phyloP scores from a whole-genome alignment of 1,284 basidiomycete genomes.

The Leucoagaricus sp. region DNA sequence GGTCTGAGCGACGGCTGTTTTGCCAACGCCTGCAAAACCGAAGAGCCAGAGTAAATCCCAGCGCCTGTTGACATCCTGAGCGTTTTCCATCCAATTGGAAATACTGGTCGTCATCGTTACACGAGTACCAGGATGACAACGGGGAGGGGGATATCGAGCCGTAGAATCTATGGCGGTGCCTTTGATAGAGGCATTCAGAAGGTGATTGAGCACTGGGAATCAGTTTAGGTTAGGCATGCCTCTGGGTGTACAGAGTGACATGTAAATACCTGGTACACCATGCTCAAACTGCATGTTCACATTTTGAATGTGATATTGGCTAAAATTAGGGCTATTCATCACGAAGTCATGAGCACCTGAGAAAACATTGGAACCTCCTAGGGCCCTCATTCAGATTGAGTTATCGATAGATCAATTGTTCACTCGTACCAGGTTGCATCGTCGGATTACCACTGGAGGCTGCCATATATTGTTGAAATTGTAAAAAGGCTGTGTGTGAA shows the following conservation, averaged over 20 bases:
- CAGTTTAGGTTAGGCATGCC: too few species aligned
- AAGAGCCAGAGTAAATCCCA: background rate
- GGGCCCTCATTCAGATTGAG: background rate
- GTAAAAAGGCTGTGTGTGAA: background rate
- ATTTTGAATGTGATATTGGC: background rate
- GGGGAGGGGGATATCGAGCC: constrained; percentile 11
- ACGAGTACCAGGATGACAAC: constrained; percentile 13
- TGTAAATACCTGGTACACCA: background rate
- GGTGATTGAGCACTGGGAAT: background rate
- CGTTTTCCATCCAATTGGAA: background rate
- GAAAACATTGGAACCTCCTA: too few species aligned
- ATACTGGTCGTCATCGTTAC: background rate
- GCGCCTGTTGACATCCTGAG: background rate
- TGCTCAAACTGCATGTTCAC: background rate
- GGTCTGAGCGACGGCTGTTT: constrained; percentile 16
- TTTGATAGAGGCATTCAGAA: background rate
- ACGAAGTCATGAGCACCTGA: background rate
- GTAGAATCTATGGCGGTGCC: constrained; percentile 10
- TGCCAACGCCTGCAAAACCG: constrained; percentile 9
- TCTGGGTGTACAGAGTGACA: too few species aligned
- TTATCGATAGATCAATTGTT: too few species aligned
- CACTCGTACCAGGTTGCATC: background rate
- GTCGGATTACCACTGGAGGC: too few species aligned
- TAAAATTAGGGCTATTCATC: background rate
- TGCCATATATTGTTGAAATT: background rate